A percentile compares a stretch with the other conserved stretches of the same genome.
These are phyloP conservation scores for Calonectria hawksworthii DNA, from an alignment of 2,329 filamentous ascomycete genomes.

Conservation along the genomic window DNA sequence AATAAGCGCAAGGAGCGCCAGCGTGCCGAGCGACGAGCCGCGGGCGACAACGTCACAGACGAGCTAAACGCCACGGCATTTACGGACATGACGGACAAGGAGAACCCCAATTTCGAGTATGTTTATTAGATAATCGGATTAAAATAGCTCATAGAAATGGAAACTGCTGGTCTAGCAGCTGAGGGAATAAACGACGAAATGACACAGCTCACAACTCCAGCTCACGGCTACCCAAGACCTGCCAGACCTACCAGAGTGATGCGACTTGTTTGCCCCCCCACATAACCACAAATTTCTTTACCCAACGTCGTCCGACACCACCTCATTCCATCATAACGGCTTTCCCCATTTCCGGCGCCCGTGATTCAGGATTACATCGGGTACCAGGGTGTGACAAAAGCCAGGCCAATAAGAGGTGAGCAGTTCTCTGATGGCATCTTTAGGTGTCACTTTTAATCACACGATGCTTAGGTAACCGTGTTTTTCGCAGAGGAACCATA, in stretches of 20 bases:
- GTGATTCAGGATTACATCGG: not conserved
- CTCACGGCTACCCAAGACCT: not conserved
- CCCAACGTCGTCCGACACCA: not conserved
- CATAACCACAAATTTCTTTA: not conserved
- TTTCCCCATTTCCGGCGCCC: not conserved
- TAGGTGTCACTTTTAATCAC: not conserved
- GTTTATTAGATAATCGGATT: constrained; percentile 50
- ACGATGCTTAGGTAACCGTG: not conserved
- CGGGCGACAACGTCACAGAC: constrained; percentile 40
- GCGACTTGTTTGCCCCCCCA: not conserved
- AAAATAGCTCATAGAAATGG: not conserved
- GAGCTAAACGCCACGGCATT: constrained; percentile 57
- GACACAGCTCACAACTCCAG: not conserved
- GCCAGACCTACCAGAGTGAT: not conserved
- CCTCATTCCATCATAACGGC: not conserved
- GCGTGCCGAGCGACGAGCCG: constrained; percentile 48
- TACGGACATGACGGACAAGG: constrained; percentile 57
- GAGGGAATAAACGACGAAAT: not conserved
- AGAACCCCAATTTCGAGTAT: constrained; percentile 59
- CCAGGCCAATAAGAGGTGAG: not conserved
- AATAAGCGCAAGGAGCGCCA: constrained; percentile 55
- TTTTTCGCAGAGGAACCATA: not conserved
- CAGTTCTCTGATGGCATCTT: not conserved
- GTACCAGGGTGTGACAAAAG: not conserved
- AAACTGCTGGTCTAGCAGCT: not conserved